These are phyloP conservation scores for Chaetomiaceae sp. DNA, from an alignment of 2,329 filamentous ascomycete species.

Conservation along the genomic window DNA sequence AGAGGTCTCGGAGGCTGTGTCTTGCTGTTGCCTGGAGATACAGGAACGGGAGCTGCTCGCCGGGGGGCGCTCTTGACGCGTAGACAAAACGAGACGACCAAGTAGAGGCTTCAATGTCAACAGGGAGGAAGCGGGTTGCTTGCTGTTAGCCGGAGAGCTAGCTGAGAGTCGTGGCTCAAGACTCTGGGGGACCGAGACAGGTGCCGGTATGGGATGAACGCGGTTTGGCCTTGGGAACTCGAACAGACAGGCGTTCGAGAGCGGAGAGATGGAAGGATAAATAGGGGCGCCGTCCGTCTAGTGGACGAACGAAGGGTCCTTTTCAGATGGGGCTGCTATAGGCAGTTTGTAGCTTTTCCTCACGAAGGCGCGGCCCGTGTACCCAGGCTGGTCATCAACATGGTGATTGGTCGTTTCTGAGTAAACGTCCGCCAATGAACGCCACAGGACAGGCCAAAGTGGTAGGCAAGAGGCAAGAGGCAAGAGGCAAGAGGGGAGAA, in stretches of 20 bases:
- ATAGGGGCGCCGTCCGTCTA: slow-evolving; percentile 28
- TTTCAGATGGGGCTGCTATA: slow-evolving; percentile 15
- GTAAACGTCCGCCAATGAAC: slow-evolving; percentile 39
- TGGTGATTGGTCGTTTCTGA: slow-evolving; percentile 43
- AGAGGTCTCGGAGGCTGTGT: neutral
- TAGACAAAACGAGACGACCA: neutral
- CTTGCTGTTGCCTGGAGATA: neutral
- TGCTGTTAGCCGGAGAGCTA: neutral
- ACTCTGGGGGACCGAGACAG: too few species aligned
- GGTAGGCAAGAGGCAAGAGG: slow-evolving; percentile 27
- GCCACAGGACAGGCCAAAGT: slow-evolving; percentile 27
- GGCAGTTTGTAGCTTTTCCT: slow-evolving; percentile 22
- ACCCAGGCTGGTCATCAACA: slow-evolving; percentile 36
- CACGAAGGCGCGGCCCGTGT: slow-evolving; percentile 40
- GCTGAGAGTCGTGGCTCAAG: neutral
- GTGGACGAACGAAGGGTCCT: slow-evolving; percentile 32
- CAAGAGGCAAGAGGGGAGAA: slow-evolving; percentile 18
- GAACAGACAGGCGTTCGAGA: slow-evolving; percentile 1
- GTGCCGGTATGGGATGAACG: neutral
- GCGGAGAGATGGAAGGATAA: slow-evolving; percentile 25
- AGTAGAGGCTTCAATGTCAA: neutral
- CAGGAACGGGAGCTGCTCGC: neutral
- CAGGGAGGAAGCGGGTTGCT: neutral
- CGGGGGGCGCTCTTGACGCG: neutral
- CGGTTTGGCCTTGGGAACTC: slow-evolving; percentile 3